Conservation (phyloP, 2,329 filamentous ascomycete species). For the Arachnomyces sp. region DNA sequence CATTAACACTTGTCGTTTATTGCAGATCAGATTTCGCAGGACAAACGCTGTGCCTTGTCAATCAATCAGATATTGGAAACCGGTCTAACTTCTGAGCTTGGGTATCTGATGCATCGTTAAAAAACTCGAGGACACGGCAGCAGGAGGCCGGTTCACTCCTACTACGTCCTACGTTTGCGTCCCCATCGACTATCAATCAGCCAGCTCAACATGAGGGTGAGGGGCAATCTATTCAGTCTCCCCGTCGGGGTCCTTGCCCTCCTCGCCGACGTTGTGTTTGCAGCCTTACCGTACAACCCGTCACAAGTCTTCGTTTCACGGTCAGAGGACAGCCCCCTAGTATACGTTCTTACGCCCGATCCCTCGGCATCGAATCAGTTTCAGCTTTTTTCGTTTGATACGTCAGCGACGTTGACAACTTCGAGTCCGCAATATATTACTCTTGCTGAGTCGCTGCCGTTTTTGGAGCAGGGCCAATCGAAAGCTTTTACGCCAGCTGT, state of each 20-base stretch:
- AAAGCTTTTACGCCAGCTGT: constrained; percentile 61
- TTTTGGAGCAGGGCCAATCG: constrained; percentile 43
- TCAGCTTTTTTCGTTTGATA: constrained; percentile 10
- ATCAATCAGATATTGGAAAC: too few species aligned
- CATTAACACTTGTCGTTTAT: too few species aligned
- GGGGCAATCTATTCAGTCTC: constrained; percentile 1
- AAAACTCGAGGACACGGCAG: too few species aligned
- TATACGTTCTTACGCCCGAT: constrained; percentile 9
- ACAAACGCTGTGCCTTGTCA: too few species aligned
- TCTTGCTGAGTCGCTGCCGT: constrained; percentile 43
- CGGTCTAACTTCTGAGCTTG: too few species aligned
- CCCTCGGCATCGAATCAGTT: constrained; percentile 7
- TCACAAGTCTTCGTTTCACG: constrained; percentile 11
- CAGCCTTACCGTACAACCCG: constrained; percentile 12
- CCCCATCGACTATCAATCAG: not conserved
- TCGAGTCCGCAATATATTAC: constrained; percentile 41
- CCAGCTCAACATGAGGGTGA: constrained; percentile 1
- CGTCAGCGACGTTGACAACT: constrained; percentile 12
- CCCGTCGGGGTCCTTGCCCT: constrained; percentile 4
- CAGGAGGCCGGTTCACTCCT: too few species aligned
- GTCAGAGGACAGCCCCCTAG: constrained; percentile 5
- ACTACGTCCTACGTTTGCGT: too few species aligned
- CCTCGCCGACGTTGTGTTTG: not conserved
- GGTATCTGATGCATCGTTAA: too few species aligned
- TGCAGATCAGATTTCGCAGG: too few species aligned